These are phyloP conservation scores for Seminavis robusta DNA, from an alignment of 108 stramenopile genomes.

Conservation along the genomic window DNA sequence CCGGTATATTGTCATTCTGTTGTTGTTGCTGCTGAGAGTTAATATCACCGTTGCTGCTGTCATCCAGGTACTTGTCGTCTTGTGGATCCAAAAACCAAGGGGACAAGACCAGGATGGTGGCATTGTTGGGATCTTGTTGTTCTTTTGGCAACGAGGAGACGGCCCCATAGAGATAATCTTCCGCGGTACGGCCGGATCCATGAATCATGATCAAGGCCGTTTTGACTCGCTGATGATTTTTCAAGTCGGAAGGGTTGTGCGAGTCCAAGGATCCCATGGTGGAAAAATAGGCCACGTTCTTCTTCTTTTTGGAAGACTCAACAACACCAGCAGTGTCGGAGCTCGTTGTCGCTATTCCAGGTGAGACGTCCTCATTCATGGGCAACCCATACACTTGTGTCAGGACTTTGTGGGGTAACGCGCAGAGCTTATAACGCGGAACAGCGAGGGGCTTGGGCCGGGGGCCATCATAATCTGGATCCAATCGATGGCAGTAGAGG, in stretches of 20 bases:
- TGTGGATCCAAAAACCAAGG: constrained; percentile 64
- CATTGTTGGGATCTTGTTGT: neutral
- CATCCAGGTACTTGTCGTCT: constrained; percentile 15
- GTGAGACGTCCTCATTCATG: too few relatives aligned
- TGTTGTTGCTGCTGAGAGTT: constrained; percentile 1
- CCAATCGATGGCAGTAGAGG: neutral
- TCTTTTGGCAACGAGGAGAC: constrained; percentile 34
- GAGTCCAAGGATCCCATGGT: constrained; percentile 23
- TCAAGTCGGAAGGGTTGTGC: neutral
- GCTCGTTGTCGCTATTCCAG: too few relatives aligned
- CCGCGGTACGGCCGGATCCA: constrained; percentile 67
- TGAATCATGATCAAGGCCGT: constrained; percentile 61
- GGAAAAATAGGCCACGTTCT: constrained; percentile 51
- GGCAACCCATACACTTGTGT: constrained; percentile 7
- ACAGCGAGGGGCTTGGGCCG: neutral
- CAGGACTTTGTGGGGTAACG: neutral
- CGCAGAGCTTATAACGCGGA: constrained; percentile 10
- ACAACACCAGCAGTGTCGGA: too few relatives aligned
- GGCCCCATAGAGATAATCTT: constrained; percentile 63
- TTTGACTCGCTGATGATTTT: neutral
- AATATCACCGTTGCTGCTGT: neutral
- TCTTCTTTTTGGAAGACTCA: neutral
- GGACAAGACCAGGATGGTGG: constrained; percentile 47
- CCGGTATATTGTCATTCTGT: neutral
- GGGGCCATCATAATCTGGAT: neutral